These are phyloP conservation scores for Vitis cinerea DNA, from an alignment of 164 flowering plant species.

Conservation along the genomic window DNA sequence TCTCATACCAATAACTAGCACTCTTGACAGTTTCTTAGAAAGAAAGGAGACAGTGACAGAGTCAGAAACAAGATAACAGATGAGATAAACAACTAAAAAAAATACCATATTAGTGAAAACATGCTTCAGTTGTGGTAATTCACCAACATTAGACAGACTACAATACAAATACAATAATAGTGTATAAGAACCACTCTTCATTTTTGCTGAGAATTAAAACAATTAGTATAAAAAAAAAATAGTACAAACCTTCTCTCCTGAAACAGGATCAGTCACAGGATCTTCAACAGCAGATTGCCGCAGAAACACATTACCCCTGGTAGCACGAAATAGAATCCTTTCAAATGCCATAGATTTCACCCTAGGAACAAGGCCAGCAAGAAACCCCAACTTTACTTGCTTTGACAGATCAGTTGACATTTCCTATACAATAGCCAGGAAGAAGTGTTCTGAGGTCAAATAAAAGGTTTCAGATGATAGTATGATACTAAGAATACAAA, in stretches of 20 bases:
- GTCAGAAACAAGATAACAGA: no score
- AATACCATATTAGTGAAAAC: no score
- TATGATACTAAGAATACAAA: constrained; percentile 1
- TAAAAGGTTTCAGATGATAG: not conserved
- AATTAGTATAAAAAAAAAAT: not conserved
- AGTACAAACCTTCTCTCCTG: constrained; percentile 84
- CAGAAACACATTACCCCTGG: constrained; percentile 89
- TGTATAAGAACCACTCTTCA: no score
- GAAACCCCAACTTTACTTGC: constrained; percentile 84
- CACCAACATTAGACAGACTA: no score
- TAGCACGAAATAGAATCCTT: constrained; percentile 96
- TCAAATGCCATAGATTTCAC: constrained; percentile 92
- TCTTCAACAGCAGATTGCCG: constrained; percentile 69
- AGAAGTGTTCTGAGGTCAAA: not conserved
- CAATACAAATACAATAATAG: no score
- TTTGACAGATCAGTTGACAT: constrained; percentile 65
- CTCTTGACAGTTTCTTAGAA: no score
- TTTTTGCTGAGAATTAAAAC: no score
- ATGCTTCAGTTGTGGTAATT: no score
- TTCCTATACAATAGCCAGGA: constrained; percentile 46
- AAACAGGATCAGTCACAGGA: constrained; percentile 84
- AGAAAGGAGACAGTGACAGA: no score
- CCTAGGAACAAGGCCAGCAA: constrained; percentile 87
- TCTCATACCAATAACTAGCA: no score
- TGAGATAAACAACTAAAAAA: no score